Percentiles rank a stretch among this genome's conserved stretches.
Conservation (phyloP, 352 stramenopile genomes). For the Globisporangium nagaii region DNA sequence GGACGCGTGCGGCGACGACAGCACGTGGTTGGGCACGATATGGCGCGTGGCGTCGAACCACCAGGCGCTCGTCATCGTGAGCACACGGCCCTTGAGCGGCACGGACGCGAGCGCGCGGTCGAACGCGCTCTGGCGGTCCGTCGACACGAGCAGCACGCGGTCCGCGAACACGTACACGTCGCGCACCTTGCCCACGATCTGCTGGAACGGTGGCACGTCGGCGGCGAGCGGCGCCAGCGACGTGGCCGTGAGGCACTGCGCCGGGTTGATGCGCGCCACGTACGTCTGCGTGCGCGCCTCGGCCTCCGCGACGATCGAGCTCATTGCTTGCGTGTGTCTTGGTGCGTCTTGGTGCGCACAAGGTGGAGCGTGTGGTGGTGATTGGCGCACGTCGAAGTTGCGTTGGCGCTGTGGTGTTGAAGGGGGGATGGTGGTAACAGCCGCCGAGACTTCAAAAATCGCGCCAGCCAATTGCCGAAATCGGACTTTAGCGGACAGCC, state of each 20-base stretch:
- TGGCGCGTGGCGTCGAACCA: constrained; percentile 96
- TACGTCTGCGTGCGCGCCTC: constrained; percentile 71
- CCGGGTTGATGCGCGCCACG: constrained; percentile 47
- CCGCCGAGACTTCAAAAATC: no score
- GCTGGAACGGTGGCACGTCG: constrained; percentile 37
- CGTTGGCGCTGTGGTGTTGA: no score
- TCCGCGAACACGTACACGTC: constrained; percentile 89
- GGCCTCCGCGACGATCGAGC: constrained; percentile 31
- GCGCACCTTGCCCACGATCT: constrained; percentile 86
- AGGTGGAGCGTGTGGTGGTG: not conserved
- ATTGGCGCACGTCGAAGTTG: constrained; percentile 3
- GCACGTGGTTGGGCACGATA: constrained; percentile 97
- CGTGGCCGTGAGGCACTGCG: constrained; percentile 39
- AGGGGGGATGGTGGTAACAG: no score
- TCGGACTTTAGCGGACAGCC: no score
- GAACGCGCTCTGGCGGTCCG: constrained; percentile 98
- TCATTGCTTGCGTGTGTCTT: constrained; percentile 22
- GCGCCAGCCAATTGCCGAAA: no score
- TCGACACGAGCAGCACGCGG: constrained; percentile 95
- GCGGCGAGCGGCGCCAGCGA: constrained; percentile 37
- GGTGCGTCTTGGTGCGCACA: no score
- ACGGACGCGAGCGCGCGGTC: constrained; percentile 95
- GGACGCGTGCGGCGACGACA: constrained; percentile 92
- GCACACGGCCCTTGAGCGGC: constrained; percentile 96
- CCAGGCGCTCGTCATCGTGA: constrained; percentile 94